A percentile compares a stretch with the other conserved stretches of the same genome.
Evolutionary conservation across 2,329 filamentous ascomycete species (phyloP).

Genomic region (Penicillium sp.): DNA sequence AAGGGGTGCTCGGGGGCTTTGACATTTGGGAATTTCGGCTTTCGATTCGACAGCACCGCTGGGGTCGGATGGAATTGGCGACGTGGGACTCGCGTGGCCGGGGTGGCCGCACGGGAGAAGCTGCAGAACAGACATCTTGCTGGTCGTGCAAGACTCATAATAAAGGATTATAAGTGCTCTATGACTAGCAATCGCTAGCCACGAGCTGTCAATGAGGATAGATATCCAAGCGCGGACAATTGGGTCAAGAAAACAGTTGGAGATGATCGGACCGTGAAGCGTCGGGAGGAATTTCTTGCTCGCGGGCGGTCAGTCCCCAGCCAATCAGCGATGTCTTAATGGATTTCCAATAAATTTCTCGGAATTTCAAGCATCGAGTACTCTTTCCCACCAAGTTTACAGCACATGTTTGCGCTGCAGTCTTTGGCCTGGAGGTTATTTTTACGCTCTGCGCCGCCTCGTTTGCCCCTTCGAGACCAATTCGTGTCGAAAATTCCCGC

Average conservation of each 20-base stretch:
- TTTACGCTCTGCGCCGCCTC: constrained; percentile 1
- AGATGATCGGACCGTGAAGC: constrained; percentile 11
- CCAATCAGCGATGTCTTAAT: constrained; percentile 21
- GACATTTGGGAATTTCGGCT: constrained; percentile 38
- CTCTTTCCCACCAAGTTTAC: constrained; percentile 2
- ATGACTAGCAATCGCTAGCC: constrained; percentile 26
- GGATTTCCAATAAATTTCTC: constrained; percentile 24
- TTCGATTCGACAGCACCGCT: constrained; percentile 33
- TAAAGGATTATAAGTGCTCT: constrained; percentile 23
- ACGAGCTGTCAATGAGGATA: constrained; percentile 9
- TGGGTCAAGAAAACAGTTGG: constrained; percentile 12
- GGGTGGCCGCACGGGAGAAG: constrained; percentile 39
- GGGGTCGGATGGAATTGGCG: constrained; percentile 47
- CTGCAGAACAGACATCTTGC: constrained; percentile 48
- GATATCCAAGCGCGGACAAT: constrained; percentile 12
- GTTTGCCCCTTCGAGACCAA: constrained; percentile 5
- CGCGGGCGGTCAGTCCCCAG: constrained; percentile 20
- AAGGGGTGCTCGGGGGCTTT: constrained; percentile 31
- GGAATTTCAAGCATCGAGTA: constrained; percentile 14
- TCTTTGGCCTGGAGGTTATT: constrained; percentile 10
- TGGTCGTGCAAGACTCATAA: constrained; percentile 47
- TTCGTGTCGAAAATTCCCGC: constrained; percentile 5
- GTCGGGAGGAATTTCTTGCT: constrained; percentile 26
- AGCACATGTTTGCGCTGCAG: constrained; percentile 19
- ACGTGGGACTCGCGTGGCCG: constrained; percentile 40